phyloP scores from a whole-genome alignment of 1,139 yeast species.

The Hansenula lynferdii region DNA sequence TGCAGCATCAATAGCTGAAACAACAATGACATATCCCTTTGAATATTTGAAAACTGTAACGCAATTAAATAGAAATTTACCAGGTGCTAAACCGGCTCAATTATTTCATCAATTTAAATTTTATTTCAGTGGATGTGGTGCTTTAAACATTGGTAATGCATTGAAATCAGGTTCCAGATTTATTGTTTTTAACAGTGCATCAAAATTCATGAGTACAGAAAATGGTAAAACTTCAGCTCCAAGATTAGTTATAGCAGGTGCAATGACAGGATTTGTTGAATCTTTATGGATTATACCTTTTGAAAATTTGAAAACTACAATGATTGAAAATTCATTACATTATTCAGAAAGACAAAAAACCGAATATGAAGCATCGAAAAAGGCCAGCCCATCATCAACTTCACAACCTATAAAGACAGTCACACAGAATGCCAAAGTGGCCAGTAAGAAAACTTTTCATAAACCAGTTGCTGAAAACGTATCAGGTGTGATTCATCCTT shows the following conservation, averaged over 20 bases:
- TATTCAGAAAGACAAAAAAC: slow-evolving; percentile 4
- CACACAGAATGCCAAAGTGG: too few species aligned
- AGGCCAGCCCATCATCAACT: too few species aligned
- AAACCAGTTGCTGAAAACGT: slow-evolving; percentile 8
- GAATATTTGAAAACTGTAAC: slow-evolving; percentile 76
- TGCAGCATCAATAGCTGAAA: slow-evolving; percentile 68
- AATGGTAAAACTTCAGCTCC: slow-evolving; percentile 61
- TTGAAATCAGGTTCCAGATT: slow-evolving; percentile 71
- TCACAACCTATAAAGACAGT: too few species aligned
- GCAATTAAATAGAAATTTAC: slow-evolving; percentile 49
- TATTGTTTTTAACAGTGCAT: slow-evolving; percentile 69
- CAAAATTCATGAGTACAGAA: slow-evolving; percentile 63
- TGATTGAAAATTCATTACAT: slow-evolving; percentile 60
- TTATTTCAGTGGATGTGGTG: slow-evolving; percentile 73
- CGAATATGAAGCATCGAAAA: slow-evolving; percentile 6
- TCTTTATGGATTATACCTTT: slow-evolving; percentile 85
- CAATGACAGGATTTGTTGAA: slow-evolving; percentile 79
- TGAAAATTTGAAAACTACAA: slow-evolving; percentile 79
- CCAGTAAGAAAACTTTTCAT: slow-evolving; percentile 23
- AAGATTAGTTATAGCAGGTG: slow-evolving; percentile 75
- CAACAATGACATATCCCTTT: slow-evolving; percentile 75
- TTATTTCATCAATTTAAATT: slow-evolving; percentile 38
- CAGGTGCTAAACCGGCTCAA: slow-evolving; percentile 34
- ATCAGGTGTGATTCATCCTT: slow-evolving; percentile 20
- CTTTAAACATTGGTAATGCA: slow-evolving; percentile 72